Evolutionary conservation across 2,329 filamentous ascomycete species (phyloP), one percentile per base, ranked within the genome.

Genomic region (Neopestalotiopsis sp.): DNA sequence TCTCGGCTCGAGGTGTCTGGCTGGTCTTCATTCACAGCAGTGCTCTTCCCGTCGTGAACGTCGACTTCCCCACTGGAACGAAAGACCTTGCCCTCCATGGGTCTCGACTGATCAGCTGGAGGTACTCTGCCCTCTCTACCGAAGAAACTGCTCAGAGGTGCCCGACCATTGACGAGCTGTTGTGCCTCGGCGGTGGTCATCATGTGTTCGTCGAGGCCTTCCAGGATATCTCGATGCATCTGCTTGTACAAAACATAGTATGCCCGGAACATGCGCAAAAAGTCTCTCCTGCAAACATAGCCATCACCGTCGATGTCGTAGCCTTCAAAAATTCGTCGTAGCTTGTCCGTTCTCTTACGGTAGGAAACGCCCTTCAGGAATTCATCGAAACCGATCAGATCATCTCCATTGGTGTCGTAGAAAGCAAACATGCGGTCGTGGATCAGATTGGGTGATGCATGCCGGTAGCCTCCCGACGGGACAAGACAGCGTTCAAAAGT

Each of bases 341-440:
- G 84, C 71, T 93, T 90, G 73, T 93, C 90, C 73, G 92, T 89
- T 68, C 88, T 84, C 74, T 89, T 91, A 34, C 89, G 83, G 74
- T 90, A 91, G 4, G 94, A 91, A 62, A 98, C 84, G 0, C 94
- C 96, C 68, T 92, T 90, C 30, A 98, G 83, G 76, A 98, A 99
- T 78, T 99, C 96, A 63, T 94, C 88, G 74, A 99, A 98, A 7
- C 93, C 93, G 74, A 99, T 98, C 7, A 97, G 72, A 28, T 92
- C 93, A 77, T 99, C 94, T 57, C 90, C 88, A 78, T 98, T 95
- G 40, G 91, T 93, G 80, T 99, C 96, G 79, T 98, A 99, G 79
- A 98, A 98, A 65, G 93, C 90, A 81, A 98, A 99, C 88, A 98
- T 96, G 73, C 96, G 92, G 78, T 99, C 95, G 77, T 97, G 96